phyloP scores from a whole-genome alignment of 2,329 filamentous ascomycete genomes.

The Ascochyta lentis region DNA sequence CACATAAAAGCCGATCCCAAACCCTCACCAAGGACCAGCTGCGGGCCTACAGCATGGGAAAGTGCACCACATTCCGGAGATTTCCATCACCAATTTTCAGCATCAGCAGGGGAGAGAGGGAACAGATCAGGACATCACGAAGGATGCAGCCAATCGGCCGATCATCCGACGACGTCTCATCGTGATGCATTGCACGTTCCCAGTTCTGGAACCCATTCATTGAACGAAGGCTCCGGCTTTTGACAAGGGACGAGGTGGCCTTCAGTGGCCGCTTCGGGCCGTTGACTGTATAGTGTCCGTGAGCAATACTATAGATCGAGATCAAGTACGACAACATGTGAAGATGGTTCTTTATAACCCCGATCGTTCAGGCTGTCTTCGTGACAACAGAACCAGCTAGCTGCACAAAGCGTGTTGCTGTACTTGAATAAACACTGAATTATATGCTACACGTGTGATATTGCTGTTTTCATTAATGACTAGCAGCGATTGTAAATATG shows the following conservation, averaged over 20 bases:
- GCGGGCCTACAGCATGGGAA: constrained; percentile 9
- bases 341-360: background rate
- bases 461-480: too few species aligned
- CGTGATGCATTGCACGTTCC: constrained; percentile 1
- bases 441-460: too few species aligned
- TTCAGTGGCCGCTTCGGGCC: constrained; percentile 8
- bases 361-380: too few species aligned
- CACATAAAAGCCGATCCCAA: constrained; percentile 15
- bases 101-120: background rate
- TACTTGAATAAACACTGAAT: too few species aligned
- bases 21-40: background rate
- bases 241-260: background rate
- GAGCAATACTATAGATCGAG: constrained; percentile 7
- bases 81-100: constrained; percentile 5
- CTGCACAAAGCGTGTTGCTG: too few species aligned
- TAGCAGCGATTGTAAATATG: too few species aligned
- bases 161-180: background rate
- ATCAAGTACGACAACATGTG: background rate
- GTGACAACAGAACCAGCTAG: too few species aligned
- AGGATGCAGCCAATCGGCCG: constrained; percentile 11
- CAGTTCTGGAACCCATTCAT: background rate
- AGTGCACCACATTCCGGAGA: constrained; percentile 6
- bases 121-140: background rate
- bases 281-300: background rate
- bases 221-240: background rate